phyloP scores from a whole-genome alignment of 2,329 filamentous ascomycete species.

The Scedosporium dehoogii region DNA sequence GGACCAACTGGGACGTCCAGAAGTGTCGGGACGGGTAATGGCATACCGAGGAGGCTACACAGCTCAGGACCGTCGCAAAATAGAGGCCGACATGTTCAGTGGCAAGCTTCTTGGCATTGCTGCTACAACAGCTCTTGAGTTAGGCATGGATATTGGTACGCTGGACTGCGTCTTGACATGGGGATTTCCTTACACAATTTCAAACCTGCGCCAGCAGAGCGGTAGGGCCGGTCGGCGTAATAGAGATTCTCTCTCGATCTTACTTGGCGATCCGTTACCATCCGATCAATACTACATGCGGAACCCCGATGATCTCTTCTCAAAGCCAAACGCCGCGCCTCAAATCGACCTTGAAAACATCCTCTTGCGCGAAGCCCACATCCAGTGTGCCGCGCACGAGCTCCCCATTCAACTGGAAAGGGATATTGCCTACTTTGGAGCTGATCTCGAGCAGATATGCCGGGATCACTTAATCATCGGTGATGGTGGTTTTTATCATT shows the following conservation, averaged over 20 bases:
- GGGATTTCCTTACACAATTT: conserved; percentile 91
- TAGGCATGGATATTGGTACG: conserved; percentile 91
- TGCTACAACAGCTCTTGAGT: conserved; percentile 83
- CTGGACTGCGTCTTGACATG: conserved; percentile 90
- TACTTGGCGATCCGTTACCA: conserved; percentile 81
- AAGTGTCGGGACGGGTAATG: conserved; percentile 77
- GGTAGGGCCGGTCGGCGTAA: conserved; percentile 86
- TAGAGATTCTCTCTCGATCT: conserved; percentile 81
- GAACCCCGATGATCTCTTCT: conserved; percentile 89
- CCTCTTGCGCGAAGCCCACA: conserved; percentile 82
- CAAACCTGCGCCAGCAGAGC: conserved; percentile 89
- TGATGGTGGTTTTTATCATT: conserved; percentile 72
- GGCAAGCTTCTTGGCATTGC: conserved; percentile 89
- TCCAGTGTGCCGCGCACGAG: conserved; percentile 92
- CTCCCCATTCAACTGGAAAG: conserved; percentile 78
- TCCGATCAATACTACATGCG: conserved; percentile 97
- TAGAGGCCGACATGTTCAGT: conserved; percentile 95
- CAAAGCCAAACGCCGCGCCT: conserved; percentile 77
- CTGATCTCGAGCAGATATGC: conserved; percentile 59
- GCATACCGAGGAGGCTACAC: conserved; percentile 94
- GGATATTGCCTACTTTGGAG: conserved; percentile 71
- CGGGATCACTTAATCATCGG: conserved; percentile 65
- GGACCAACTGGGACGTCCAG: conserved; percentile 58
- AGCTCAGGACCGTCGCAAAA: conserved; percentile 74
- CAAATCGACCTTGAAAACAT: conserved; percentile 90